These are phyloP conservation scores for Rhizopus microsporus DNA, from an alignment of 371 early-diverging fungal species.

Conservation along the genomic window DNA sequence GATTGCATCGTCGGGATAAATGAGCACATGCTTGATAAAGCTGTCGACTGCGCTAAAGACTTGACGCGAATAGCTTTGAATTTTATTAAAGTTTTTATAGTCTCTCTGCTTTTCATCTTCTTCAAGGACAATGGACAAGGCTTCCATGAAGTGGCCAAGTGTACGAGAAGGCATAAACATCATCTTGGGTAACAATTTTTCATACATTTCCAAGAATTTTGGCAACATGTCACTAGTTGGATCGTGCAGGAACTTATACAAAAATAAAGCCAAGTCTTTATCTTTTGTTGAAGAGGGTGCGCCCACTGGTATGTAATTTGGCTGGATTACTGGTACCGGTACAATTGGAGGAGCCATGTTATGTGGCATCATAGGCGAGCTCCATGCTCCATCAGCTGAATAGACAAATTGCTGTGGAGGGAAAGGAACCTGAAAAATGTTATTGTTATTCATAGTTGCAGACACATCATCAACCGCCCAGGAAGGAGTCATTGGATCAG, in stretches of 20 bases:
- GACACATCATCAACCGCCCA: conserved; percentile 7
- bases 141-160: conserved; percentile 19
- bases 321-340: neutral
- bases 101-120: conserved; percentile 4
- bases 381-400: neutral
- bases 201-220: neutral
- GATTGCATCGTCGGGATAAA: neutral
- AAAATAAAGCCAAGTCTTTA: neutral
- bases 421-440: neutral
- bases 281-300: neutral
- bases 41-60: neutral
- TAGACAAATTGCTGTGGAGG: too few relatives aligned
- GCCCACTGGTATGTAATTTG: neutral
- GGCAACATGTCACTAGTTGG: neutral
- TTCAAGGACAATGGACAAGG: conserved; percentile 8
- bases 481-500: conserved; percentile 8
- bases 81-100: neutral
- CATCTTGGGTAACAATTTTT: neutral
- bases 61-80: neutral
- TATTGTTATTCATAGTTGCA: neutral
- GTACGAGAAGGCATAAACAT: conserved; percentile 9
- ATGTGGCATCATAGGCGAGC: neutral
- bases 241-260: neutral
- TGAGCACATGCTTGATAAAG: conserved; percentile 4
- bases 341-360: neutral